Percentiles rank a stretch among this genome's conserved stretches.
phyloP scores from a whole-genome alignment of 169 alveolate genomes.

The Plasmodium knowlesi region DNA sequence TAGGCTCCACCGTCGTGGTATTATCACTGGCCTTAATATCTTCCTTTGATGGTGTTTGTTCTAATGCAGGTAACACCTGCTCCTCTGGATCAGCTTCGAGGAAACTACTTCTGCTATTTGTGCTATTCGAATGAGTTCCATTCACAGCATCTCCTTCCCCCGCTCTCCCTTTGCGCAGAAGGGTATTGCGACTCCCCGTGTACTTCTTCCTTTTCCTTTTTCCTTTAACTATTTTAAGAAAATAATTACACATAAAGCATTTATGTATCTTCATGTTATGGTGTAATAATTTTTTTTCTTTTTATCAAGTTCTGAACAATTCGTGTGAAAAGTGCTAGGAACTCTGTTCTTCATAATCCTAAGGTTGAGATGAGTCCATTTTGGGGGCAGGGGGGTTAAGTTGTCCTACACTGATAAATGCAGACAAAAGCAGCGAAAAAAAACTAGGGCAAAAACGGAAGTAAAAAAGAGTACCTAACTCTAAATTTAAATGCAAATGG shows the following conservation, averaged over 20 bases:
- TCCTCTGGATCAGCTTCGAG: background rate
- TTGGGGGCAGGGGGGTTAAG: background rate
- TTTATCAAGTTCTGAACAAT: background rate
- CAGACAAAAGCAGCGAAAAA: background rate
- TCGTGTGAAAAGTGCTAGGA: background rate
- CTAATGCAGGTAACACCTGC: background rate
- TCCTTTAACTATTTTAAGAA: constrained; percentile 10
- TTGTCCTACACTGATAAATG: background rate
- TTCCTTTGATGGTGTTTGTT: background rate
- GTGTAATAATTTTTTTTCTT: constrained; percentile 8
- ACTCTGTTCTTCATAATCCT: constrained; percentile 14
- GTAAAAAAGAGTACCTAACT: background rate
- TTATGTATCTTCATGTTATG: constrained; percentile 40
- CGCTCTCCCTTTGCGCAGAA: background rate
- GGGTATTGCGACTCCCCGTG: background rate
- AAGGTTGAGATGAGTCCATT: background rate
- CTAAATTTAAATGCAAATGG: background rate
- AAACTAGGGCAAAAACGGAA: background rate
- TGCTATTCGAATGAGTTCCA: background rate
- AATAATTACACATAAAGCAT: constrained; percentile 52
- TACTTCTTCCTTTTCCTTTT: constrained; percentile 14
- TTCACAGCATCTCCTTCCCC: background rate
- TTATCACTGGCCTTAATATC: background rate
- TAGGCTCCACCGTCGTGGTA: background rate
- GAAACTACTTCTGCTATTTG: background rate